Base-by-base conservation (phyloP, 2,329 filamentous ascomycete genomes). In the Cytospora schulzeri region DNA sequence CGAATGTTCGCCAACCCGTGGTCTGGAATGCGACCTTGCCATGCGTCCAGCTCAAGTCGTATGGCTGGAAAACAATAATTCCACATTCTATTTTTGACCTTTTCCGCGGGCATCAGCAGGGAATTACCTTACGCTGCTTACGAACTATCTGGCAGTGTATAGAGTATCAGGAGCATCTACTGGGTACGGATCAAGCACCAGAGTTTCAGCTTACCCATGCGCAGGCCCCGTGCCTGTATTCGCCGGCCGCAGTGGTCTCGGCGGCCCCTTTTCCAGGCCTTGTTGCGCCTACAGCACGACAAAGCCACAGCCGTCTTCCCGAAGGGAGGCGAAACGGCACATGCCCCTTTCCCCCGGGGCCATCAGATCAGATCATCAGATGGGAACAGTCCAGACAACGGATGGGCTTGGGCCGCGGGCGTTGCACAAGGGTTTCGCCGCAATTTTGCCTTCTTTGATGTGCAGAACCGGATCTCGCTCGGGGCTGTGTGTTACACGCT, bases 1-100 rank as follows among this genome's bases (percentile, higher is more conserved):
- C n/a, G 45, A 24, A 35, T 11, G 22, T 9, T 24, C 8, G 45
- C 9, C 6, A 24, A 22, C 8, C 45, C 9, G 11, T 48, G n/a
- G 45, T n/a, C 45, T 29, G 38, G 60, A 62, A 24, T 41, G 45
- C 28, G 52, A 54, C n/a, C 58, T 45, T 51, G 60, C 52, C 50
- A 35, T 62, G 52, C 52, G 28, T 62, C 38, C 60, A 35, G 45
- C 52, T 50, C 24, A 31, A 38, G 22, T 26, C 19, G 22, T 7
- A 50, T 55, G 15, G 38, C 52, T 62, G 50, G 38, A 54, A 56
- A 29, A 35, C 41, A 31, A 50, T 50, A 62, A 56, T 29, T 50
- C 29, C 28, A 35, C 19, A 26, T 62, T 62, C 60, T 62, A 62
- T 62, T 62, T 62, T 62, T 51, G 60, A 41, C 41, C n/a, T 28